Evolutionary conservation across 805 yeast species (phyloP).

Genomic region (Myxozyma neglecta): DNA sequence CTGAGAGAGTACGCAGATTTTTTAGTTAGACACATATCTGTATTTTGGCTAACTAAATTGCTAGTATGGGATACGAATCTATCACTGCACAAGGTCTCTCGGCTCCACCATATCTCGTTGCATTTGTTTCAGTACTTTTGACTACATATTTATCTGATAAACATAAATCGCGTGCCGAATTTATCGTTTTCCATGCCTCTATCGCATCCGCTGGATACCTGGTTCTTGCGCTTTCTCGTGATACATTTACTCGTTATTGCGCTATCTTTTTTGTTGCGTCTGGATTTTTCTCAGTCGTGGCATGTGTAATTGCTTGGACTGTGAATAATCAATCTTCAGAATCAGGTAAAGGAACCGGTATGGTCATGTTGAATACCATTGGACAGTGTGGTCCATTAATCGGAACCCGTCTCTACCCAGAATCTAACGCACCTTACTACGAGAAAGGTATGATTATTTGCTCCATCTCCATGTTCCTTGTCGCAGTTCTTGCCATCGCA

Average conservation of each 20-base stretch:
- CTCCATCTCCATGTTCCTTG: slow-evolving; percentile 20
- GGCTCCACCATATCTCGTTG: slow-evolving; percentile 60
- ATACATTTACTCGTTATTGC: slow-evolving; percentile 35
- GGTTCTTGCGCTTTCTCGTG: slow-evolving; percentile 34
- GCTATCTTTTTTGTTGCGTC: slow-evolving; percentile 36
- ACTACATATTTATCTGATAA: slow-evolving; percentile 44
- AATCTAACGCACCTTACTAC: slow-evolving; percentile 33
- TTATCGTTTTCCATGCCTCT: slow-evolving; percentile 28
- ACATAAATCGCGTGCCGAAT: slow-evolving; percentile 33
- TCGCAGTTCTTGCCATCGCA: slow-evolving; percentile 29
- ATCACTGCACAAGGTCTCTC: slow-evolving; percentile 56
- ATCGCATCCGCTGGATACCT: slow-evolving; percentile 33
- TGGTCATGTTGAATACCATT: slow-evolving; percentile 35
- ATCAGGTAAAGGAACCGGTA: slow-evolving; percentile 37
- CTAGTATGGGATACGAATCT: slow-evolving; percentile 48
- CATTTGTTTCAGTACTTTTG: slow-evolving; percentile 53
- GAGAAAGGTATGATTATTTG: slow-evolving; percentile 29
- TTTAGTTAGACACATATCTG: not conserved
- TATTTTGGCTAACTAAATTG: not conserved
- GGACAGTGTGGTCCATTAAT: slow-evolving; percentile 39
- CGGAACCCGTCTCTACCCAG: slow-evolving; percentile 37
- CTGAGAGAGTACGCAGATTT: slow-evolving; percentile 40
- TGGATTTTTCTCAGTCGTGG: slow-evolving; percentile 37
- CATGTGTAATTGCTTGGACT: slow-evolving; percentile 36
- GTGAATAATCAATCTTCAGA: slow-evolving; percentile 38